A percentile compares a stretch with the other conserved stretches of the same genome.
Conservation (phyloP, 23 red algal genomes). For the Cyanidiococcus yangmingshanensis region DNA sequence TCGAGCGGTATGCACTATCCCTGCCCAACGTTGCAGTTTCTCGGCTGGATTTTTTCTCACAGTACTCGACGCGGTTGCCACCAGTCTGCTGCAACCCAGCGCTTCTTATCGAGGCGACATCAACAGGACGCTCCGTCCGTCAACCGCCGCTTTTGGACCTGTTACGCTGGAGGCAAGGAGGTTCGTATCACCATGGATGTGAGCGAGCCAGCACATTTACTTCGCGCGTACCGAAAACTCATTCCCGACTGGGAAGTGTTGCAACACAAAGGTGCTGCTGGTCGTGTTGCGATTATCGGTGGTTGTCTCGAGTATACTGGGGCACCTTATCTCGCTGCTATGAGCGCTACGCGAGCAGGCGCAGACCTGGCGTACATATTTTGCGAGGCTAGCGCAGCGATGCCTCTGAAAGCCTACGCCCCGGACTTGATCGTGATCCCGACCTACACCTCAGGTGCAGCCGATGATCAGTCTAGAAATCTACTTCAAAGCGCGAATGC, state of each 20-base stretch:
- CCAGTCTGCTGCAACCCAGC: neutral
- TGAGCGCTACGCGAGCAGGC: slow-evolving; percentile 47
- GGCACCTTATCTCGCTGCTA: slow-evolving; percentile 71
- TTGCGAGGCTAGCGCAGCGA: slow-evolving; percentile 34
- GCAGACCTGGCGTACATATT: slow-evolving; percentile 64
- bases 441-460: neutral
- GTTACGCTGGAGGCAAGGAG: neutral
- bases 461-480: too few relatives aligned
- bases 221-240: neutral
- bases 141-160: neutral
- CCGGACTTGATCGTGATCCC: slow-evolving; percentile 79
- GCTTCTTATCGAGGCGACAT: neutral
- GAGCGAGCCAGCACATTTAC: neutral
- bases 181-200: neutral
- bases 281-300: slow-evolving; percentile 61
- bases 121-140: neutral
- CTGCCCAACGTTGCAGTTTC: neutral
- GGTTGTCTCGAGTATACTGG: slow-evolving; percentile 71
- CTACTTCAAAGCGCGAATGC: neutral
- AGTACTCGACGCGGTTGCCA: neutral
- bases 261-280: slow-evolving; percentile 58
- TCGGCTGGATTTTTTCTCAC: neutral
- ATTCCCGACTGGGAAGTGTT: slow-evolving; percentile 3
- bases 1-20: neutral
- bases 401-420: slow-evolving; percentile 52